Evolutionary conservation across 371 early-diverging fungal species (phyloP), one percentile per base, ranked within the genome.

Genomic region (Lichtheimia ornata): DNA sequence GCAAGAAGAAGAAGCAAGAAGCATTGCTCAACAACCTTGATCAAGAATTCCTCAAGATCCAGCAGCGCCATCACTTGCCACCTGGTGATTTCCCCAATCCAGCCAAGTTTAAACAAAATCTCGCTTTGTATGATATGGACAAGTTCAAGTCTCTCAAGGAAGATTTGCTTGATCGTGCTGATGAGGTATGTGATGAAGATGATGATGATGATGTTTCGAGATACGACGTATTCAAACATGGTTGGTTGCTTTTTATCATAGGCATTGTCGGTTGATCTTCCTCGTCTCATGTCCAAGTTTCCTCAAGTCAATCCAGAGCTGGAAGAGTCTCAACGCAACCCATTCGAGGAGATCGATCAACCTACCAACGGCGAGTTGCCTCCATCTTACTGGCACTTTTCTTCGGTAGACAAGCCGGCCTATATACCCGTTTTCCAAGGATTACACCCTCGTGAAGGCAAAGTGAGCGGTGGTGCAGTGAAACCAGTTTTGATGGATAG

Each of bases 1-100:
- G 93, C 61, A 91, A 91, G 49, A 79, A 79, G 61, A 83, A 85
- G 56, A 91, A 90, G 67, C 87, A 88, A 61, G 81, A 78, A 59
- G 83, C 75, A 2, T 70, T 92, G 54, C 58, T 92, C 11, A 74
- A 76, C 14, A 87, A 88, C 53, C 66, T 92, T 51, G 84, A 75
- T 0, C 72, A 69, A 40, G 90, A 87, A 64, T 92, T 92, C 59
- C 43, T 65, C 28, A 90, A 91, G 70, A 79, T 92, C 42, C 84
- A 88, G 66, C 74, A 80, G 41, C 66, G 72, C 50, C 74, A 90
- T 64, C 85, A 88, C 56, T 70, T 80, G 13, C 76, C 81, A 17
- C 77, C 84, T 2, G 87, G 88, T 47, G 88, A 88, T 63, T 88
- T 88, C 63, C 87, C 88, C 22, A 82, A 87, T 61, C 81, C 82